These are phyloP conservation scores for Saccharomyces paradoxus DNA, from an alignment of 805 yeast genomes.

Conservation along the genomic window DNA sequence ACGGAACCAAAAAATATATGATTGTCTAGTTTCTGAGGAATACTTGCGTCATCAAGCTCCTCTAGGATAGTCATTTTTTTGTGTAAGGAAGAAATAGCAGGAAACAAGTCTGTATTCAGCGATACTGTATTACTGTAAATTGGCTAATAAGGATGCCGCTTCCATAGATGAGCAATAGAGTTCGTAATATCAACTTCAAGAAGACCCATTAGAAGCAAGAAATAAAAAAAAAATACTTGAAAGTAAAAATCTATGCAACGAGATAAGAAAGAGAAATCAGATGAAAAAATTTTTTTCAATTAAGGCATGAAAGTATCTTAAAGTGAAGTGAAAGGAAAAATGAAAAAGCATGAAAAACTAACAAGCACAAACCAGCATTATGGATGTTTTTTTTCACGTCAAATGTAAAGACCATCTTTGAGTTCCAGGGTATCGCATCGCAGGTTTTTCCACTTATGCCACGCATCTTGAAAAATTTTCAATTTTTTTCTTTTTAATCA, in stretches of 20 bases:
- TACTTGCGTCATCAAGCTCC: neutral
- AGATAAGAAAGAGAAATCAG: neutral
- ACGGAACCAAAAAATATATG: slow-evolving; percentile 42
- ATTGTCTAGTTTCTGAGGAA: slow-evolving; percentile 37
- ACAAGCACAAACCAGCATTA: neutral
- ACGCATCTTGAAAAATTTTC: neutral
- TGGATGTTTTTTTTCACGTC: neutral
- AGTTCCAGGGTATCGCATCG: neutral
- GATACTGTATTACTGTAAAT: neutral
- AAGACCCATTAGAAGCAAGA: neutral
- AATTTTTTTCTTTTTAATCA: neutral
- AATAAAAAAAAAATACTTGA: neutral
- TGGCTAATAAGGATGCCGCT: neutral
- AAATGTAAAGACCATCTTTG: neutral
- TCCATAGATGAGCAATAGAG: neutral
- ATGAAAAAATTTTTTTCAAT: neutral
- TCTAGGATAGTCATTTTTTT: slow-evolving; percentile 9
- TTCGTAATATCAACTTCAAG: neutral
- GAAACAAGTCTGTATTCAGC: neutral
- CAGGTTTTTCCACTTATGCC: neutral
- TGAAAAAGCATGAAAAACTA: neutral
- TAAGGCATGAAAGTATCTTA: neutral
- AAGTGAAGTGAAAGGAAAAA: neutral
- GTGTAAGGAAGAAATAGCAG: slow-evolving; percentile 25
- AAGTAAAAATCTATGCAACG: neutral